phyloP scores from a whole-genome alignment of 495 filamentous ascomycete genomes.

The Cercophora samala region DNA sequence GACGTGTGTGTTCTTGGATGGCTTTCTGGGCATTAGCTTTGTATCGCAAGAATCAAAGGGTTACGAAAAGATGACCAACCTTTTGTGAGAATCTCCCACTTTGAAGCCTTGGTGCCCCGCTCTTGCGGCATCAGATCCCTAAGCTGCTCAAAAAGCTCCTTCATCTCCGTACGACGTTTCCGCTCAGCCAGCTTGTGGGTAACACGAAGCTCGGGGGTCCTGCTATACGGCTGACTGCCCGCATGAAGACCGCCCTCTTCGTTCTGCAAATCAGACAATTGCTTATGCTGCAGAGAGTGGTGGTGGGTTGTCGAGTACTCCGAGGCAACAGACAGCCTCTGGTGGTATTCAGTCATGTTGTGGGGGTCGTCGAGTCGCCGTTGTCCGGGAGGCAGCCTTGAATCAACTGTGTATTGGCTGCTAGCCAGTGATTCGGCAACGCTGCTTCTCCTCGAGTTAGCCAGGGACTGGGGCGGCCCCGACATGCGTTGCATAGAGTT shows the following conservation, averaged over 20 bases:
- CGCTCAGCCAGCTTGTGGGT: conserved; percentile 96
- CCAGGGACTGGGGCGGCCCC: conserved; percentile 49
- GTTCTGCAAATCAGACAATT: conserved; percentile 62
- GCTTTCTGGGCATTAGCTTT: conserved; percentile 36
- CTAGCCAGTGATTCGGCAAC: conserved; percentile 69
- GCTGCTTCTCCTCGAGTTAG: conserved; percentile 68
- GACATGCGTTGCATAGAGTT: conserved; percentile 44
- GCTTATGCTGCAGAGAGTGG: conserved; percentile 72
- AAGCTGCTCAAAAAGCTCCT: conserved; percentile 87
- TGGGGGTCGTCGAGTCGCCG: conserved; percentile 59
- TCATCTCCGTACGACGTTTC: conserved; percentile 97
- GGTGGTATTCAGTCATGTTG: conserved; percentile 28
- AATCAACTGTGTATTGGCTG: conserved; percentile 68
- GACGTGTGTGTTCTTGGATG: conserved; percentile 54
- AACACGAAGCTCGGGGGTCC: conserved; percentile 90
- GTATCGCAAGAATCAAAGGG: background rate
- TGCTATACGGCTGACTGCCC: conserved; percentile 75
- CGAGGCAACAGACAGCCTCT: conserved; percentile 31
- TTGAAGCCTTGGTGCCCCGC: conserved; percentile 90
- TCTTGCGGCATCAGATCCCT: conserved; percentile 78
- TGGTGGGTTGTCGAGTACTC: conserved; percentile 58
- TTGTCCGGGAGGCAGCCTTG: conserved; percentile 67
- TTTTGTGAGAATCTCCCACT: conserved; percentile 98
- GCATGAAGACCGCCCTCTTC: conserved; percentile 53
- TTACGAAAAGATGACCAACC: conserved; percentile 49